Conservation (phyloP, 1,284 basidiomycete species). For the Trametes sp. region DNA sequence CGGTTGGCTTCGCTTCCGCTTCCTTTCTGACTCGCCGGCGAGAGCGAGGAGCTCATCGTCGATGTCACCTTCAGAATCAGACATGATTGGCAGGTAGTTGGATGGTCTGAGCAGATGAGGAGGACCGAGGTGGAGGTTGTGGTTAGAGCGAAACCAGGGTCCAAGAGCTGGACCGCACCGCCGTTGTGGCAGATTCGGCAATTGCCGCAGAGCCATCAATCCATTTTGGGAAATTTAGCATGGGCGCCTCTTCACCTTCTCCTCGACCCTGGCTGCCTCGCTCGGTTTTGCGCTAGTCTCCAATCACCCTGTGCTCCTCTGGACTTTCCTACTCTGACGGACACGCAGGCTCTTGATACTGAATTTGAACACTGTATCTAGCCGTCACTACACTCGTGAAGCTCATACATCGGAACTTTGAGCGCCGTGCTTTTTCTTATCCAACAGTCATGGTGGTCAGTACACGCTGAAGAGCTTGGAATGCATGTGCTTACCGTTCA, state of each 20-base stretch:
- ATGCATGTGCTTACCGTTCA: not conserved
- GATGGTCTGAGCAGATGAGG: not conserved
- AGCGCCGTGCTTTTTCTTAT: not conserved
- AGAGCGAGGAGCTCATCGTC: conserved; percentile 75
- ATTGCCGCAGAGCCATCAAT: conserved; percentile 6
- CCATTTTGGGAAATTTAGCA: conserved; percentile 16
- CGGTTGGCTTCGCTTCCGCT: conserved; percentile 49
- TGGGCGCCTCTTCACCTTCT: conserved; percentile 10
- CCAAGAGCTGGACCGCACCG: not conserved
- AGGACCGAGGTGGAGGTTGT: conserved; percentile 12
- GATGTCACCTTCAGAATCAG: conserved; percentile 74
- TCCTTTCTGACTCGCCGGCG: conserved; percentile 65
- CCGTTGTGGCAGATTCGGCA: conserved; percentile 16
- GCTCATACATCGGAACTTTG: not conserved
- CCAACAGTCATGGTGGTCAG: conserved; percentile 35
- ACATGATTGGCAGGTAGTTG: conserved; percentile 52
- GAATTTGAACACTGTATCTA: too few relatives aligned
- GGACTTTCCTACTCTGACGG: too few relatives aligned
- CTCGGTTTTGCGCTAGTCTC: too few relatives aligned
- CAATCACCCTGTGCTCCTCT: too few relatives aligned
- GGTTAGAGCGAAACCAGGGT: conserved; percentile 3
- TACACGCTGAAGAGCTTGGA: not conserved
- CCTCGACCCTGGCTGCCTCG: not conserved
- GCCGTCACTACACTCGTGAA: not conserved
- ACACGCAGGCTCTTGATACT: too few relatives aligned